phyloP scores from a whole-genome alignment of 73 alveolate species.

The Uronychia setigera region DNA sequence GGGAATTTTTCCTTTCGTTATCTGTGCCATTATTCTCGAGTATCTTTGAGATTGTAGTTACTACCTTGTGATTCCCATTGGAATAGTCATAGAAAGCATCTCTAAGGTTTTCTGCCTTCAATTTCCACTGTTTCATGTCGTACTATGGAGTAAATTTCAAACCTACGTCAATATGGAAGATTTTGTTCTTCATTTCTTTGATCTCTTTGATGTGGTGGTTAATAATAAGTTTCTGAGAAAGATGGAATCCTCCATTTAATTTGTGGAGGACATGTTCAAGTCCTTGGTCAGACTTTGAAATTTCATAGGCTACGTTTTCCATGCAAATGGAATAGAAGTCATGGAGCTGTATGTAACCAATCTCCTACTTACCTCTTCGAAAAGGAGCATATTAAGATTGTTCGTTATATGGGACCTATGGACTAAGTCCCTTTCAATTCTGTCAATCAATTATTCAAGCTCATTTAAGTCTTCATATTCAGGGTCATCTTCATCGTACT shows the following conservation, averaged over 20 bases:
- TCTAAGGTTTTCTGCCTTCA: background rate
- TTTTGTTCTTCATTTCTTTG: background rate
- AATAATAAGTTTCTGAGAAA: background rate
- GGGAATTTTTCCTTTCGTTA: too few species aligned
- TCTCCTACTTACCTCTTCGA: background rate
- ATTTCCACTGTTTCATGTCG: background rate
- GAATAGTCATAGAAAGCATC: background rate
- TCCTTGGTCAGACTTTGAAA: background rate
- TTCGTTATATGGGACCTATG: background rate
- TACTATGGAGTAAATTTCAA: background rate
- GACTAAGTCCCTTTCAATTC: background rate
- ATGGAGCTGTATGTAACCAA: background rate
- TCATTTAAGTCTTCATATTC: background rate
- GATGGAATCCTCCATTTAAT: background rate
- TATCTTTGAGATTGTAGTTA: too few species aligned
- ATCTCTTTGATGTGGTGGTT: background rate
- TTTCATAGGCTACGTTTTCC: background rate
- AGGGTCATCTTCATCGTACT: background rate
- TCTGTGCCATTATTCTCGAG: too few species aligned
- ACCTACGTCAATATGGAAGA: background rate
- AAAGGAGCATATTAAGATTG: background rate
- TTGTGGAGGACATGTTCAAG: background rate
- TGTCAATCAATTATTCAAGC: background rate
- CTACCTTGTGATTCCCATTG: background rate
- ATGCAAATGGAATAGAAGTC: background rate